Percentiles rank a stretch among this genome's conserved stretches.
Evolutionary conservation across 192 early-diverging fungal genomes (phyloP).

Genomic region (Gonapodya sp.): DNA sequence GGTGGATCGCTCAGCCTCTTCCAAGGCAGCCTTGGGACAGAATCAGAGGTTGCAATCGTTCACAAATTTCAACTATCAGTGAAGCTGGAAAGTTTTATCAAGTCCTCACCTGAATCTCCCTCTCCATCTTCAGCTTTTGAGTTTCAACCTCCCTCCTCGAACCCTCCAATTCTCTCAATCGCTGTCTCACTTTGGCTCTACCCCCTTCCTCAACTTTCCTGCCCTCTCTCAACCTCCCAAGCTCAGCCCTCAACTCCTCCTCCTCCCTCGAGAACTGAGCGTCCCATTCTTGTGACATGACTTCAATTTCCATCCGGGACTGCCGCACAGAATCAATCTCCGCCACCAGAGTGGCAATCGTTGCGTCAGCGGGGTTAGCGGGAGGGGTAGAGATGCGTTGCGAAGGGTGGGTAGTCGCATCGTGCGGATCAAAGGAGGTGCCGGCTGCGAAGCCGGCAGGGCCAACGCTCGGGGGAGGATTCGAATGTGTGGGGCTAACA

Average conservation of each 20-base stretch:
- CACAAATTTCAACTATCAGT: no score
- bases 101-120: background rate
- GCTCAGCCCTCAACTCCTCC: background rate
- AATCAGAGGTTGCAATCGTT: no score
- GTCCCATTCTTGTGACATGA: background rate
- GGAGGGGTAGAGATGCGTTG: background rate
- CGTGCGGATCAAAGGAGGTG: no score
- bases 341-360: background rate
- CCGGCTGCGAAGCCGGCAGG: no score
- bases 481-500: no score
- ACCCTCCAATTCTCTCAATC: background rate
- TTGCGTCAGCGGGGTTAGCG: background rate
- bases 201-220: background rate
- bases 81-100: background rate
- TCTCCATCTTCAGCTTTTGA: background rate
- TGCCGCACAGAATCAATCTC: background rate
- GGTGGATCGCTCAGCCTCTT: background rate
- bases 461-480: no score
- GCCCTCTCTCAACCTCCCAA: background rate
- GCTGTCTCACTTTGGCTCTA: background rate
- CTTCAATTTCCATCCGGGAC: background rate
- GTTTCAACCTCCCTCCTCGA: background rate
- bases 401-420: background rate
- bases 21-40: background rate
- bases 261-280: background rate